phyloP scores from a whole-genome alignment of 495 filamentous ascomycete species.

The Podospora pseudocomata region DNA sequence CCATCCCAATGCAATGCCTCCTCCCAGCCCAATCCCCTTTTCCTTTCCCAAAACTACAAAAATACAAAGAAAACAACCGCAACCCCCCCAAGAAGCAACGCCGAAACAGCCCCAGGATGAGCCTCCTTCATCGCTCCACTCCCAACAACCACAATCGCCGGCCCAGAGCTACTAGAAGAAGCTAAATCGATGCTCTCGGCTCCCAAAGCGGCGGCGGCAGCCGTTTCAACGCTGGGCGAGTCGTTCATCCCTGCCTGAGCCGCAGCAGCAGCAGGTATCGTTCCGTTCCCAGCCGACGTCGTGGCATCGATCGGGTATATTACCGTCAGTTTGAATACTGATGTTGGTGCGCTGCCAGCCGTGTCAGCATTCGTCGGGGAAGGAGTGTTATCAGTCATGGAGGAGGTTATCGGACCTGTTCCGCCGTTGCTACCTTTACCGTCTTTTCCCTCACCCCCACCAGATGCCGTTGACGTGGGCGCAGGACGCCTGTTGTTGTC shows the following conservation, averaged over 20 bases:
- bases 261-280: neutral
- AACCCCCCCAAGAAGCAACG: neutral
- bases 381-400: neutral
- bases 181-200: neutral
- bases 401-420: constrained; percentile 11
- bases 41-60: neutral
- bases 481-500: constrained; percentile 1
- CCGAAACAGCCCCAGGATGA: neutral
- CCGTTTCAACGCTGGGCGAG: neutral
- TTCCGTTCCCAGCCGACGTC: constrained; percentile 3
- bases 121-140: constrained; percentile 3
- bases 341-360: constrained; percentile 9
- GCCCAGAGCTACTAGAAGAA: neutral
- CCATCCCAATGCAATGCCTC: neutral
- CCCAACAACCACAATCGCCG: neutral
- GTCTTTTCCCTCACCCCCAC: neutral
- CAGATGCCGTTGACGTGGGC: neutral
- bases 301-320: constrained; percentile 8
- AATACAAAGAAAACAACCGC: constrained; percentile 7
- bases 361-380: constrained; percentile 9
- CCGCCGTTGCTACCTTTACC: constrained; percentile 1
- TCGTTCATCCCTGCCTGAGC: neutral
- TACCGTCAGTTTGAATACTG: neutral
- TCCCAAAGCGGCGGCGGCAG: neutral
- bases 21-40: neutral